phyloP scores from a whole-genome alignment of 2,329 filamentous ascomycete genomes.

The Alternaria infectoria region DNA sequence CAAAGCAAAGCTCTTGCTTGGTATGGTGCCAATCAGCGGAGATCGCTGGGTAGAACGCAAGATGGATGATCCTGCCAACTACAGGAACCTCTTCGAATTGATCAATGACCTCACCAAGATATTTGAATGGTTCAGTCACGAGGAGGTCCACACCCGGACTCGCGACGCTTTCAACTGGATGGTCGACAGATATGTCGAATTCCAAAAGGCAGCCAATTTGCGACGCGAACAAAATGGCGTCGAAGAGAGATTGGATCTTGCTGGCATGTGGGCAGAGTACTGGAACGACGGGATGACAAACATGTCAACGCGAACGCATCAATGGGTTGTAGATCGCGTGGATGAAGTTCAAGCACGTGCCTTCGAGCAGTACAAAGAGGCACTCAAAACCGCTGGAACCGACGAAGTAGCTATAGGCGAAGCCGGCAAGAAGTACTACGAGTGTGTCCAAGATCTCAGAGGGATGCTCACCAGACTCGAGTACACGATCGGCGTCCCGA shows the following conservation, averaged over 20 bases:
- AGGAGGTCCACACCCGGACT: neutral
- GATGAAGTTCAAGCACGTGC: conserved; percentile 16
- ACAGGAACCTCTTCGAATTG: conserved; percentile 19
- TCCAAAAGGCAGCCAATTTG: conserved; percentile 18
- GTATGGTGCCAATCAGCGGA: conserved; percentile 24
- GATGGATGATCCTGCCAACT: conserved; percentile 27
- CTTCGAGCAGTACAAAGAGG: neutral
- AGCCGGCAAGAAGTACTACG: conserved; percentile 25
- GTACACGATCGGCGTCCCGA: conserved; percentile 16
- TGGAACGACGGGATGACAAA: conserved; percentile 9
- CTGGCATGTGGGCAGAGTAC: conserved; percentile 28
- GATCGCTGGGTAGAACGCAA: conserved; percentile 23
- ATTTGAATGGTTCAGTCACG: conserved; percentile 18
- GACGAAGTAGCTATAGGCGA: neutral
- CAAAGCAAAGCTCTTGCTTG: conserved; percentile 19
- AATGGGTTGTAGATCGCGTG: conserved; percentile 24
- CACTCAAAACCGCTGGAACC: neutral
- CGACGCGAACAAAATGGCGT: conserved; percentile 17
- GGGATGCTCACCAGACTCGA: conserved; percentile 14
- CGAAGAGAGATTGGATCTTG: conserved; percentile 16
- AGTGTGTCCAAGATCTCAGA: conserved; percentile 16
- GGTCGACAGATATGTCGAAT: conserved; percentile 16
- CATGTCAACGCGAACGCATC: conserved; percentile 20
- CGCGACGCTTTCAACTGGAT: conserved; percentile 16
- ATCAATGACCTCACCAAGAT: conserved; percentile 17